A percentile compares a stretch with the other conserved stretches of the same genome.
phyloP scores from a whole-genome alignment of 2,329 filamentous ascomycete species.

The Colletotrichum caudatum region DNA sequence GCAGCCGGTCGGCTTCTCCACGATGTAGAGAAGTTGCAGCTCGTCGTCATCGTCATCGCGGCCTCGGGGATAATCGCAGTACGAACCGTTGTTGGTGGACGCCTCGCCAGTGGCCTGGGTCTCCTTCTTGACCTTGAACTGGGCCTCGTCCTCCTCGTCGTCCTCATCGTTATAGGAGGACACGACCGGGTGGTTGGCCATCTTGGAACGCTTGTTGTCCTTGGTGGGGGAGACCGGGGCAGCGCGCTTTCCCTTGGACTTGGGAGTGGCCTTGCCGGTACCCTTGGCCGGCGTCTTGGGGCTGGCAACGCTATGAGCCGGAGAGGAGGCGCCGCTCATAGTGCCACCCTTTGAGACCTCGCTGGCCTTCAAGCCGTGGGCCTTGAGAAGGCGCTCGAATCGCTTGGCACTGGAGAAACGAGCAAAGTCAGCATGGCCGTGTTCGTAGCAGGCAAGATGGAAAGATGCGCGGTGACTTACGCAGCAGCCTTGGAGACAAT shows the following conservation, averaged over 20 bases:
- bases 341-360: constrained; percentile 41
- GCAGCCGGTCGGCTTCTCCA: constrained; percentile 36
- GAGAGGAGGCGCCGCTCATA: constrained; percentile 25
- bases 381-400: constrained; percentile 75
- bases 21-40: constrained; percentile 39
- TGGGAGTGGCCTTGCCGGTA: constrained; percentile 43
- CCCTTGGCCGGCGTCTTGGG: constrained; percentile 43
- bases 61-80: constrained; percentile 24
- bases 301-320: constrained; percentile 31
- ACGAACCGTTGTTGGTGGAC: constrained; percentile 28
- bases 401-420: constrained; percentile 68
- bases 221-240: constrained; percentile 16
- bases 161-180: constrained; percentile 26
- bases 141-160: constrained; percentile 15
- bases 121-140: constrained; percentile 31
- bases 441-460: neutral
- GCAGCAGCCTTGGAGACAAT: constrained; percentile 76
- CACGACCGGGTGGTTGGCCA: constrained; percentile 33
- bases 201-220: constrained; percentile 36
- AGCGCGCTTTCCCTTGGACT: constrained; percentile 43
- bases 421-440: neutral
- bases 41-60: constrained; percentile 39
- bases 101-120: neutral
- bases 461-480: constrained; percentile 61
- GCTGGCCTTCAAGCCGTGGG: constrained; percentile 59